These are phyloP conservation scores for Phytophthora crassamura DNA, from an alignment of 352 stramenopile genomes.

Conservation along the genomic window DNA sequence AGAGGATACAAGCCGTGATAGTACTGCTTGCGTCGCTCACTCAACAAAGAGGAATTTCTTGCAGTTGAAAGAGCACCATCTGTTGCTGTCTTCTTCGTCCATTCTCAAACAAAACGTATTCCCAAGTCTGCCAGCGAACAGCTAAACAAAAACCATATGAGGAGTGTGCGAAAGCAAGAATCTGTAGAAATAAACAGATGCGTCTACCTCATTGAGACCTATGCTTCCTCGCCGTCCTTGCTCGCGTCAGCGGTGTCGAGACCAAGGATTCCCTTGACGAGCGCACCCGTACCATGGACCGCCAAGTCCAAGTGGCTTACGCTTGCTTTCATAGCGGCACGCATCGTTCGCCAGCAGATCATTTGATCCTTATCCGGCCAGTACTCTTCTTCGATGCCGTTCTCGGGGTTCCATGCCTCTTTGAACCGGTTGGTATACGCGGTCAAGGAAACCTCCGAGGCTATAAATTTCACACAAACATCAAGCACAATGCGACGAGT, in stretches of 20 bases:
- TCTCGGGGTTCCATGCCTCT: conserved; percentile 95
- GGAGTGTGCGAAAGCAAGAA: too few species aligned
- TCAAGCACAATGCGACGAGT: background rate
- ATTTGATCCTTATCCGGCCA: conserved; percentile 95
- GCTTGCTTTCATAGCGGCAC: conserved; percentile 76
- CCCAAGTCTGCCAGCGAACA: too few species aligned
- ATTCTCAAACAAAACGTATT: too few species aligned
- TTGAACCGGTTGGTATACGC: conserved; percentile 91
- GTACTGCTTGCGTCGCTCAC: too few species aligned
- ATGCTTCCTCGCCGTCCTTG: conserved; percentile 22
- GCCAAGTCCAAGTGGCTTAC: conserved; percentile 77
- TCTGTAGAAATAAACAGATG: too few species aligned
- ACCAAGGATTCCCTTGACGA: conserved; percentile 80
- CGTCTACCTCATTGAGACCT: background rate
- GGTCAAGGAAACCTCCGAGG: conserved; percentile 68
- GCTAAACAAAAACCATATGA: too few species aligned
- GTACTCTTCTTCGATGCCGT: conserved; percentile 96
- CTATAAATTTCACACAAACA: conserved; percentile 31
- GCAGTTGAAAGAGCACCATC: too few species aligned
- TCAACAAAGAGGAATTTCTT: too few species aligned
- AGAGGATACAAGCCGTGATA: too few species aligned
- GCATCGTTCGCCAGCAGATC: conserved; percentile 88
- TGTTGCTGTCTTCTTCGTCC: too few species aligned
- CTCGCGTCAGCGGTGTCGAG: conserved; percentile 29
- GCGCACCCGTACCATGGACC: conserved; percentile 57